Evolutionary conservation across 2,329 filamentous ascomycete genomes (phyloP), one percentile per base, ranked within the genome.

Genomic region (Aspergillus flavus): DNA sequence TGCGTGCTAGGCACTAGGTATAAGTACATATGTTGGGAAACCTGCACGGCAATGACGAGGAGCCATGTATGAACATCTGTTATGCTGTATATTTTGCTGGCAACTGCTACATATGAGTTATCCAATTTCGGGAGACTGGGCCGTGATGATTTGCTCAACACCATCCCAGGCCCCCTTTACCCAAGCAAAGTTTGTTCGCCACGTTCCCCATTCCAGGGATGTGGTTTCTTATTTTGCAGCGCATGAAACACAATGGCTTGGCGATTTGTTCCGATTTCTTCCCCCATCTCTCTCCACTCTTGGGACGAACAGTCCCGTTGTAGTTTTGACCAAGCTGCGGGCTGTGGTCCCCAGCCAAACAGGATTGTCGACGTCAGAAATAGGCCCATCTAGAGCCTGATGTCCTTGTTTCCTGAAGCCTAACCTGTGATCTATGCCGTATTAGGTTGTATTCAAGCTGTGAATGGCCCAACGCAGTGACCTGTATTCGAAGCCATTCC

Each of bases 251-350:
- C 32, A 30, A 62, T 32, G 56, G 28, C 34, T 34, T 54, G 36
- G 30, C 19, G 30, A 61, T 58, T 54, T 43, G 62, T 45, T 57
- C 58, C 21, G 28, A 62, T 28, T 41, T 50, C 41, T 46, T 50
- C 19, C 26, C 34, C 46, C 36, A 57, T 39, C 28, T 39, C 32
- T 46, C 53, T 32, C 57, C 57, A 52, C 46, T 34, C 16, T 34
- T 32, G 45, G 30, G 32, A 23, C 21, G 39, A 62, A 34, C 53
- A 26, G 54, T 61, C 55, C 54, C 46, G 54, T 63, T 65, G 50
- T 36, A 50, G 63, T 62, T 59, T 57, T 30, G 58, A 64, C 62
- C 19, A 32, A 55, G 46, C 58, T 61, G 61, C 58, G 46, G 59
- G 54, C 57, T 6, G 39, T 50, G 46, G 55, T 16, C 30, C 14